Percentiles rank a stretch among this genome's conserved stretches.
Conservation (phyloP, 2,329 filamentous ascomycete species). For the Paraphaeosphaeria minitans region DNA sequence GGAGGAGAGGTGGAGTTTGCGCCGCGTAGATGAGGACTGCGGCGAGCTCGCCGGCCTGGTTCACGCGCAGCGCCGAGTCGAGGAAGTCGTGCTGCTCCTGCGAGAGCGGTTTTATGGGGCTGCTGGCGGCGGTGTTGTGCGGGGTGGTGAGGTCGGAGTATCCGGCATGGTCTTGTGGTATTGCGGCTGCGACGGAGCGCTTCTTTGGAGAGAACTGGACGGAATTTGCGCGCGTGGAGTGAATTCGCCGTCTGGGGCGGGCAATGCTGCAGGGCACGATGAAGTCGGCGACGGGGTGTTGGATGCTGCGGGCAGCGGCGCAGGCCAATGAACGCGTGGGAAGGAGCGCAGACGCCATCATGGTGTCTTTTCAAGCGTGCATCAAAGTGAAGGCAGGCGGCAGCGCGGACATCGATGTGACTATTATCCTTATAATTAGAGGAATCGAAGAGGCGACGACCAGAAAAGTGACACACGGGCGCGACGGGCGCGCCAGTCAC, state of each 20-base stretch:
- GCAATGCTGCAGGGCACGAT: slow-evolving; percentile 28
- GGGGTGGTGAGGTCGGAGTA: slow-evolving; percentile 14
- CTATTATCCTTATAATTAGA: too few species aligned
- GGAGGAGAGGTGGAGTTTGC: slow-evolving; percentile 81
- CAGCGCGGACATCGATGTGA: not conserved
- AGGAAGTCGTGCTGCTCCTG: slow-evolving; percentile 44
- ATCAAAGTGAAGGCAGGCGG: slow-evolving; percentile 5
- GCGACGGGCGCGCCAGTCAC: too few species aligned
- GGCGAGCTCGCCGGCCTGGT: slow-evolving; percentile 97
- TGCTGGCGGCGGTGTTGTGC: slow-evolving; percentile 7
- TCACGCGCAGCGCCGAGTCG: slow-evolving; percentile 73
- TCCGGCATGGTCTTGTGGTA: slow-evolving; percentile 13
- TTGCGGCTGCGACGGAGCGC: slow-evolving; percentile 12
- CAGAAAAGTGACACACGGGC: not conserved
- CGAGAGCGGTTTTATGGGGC: slow-evolving; percentile 34
- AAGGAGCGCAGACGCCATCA: slow-evolving; percentile 26
- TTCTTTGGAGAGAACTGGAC: slow-evolving; percentile 10
- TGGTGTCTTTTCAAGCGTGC: not conserved
- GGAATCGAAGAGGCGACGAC: not conserved
- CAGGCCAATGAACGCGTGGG: slow-evolving; percentile 25
- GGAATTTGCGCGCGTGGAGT: slow-evolving; percentile 13
- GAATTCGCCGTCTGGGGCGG: slow-evolving; percentile 16
- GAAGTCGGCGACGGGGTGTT: slow-evolving; percentile 4
- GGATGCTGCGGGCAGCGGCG: slow-evolving; percentile 8
- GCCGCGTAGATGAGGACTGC: slow-evolving; percentile 92